Conservation (phyloP, 2,329 filamentous ascomycete genomes). For the Colletotrichum sp. region DNA sequence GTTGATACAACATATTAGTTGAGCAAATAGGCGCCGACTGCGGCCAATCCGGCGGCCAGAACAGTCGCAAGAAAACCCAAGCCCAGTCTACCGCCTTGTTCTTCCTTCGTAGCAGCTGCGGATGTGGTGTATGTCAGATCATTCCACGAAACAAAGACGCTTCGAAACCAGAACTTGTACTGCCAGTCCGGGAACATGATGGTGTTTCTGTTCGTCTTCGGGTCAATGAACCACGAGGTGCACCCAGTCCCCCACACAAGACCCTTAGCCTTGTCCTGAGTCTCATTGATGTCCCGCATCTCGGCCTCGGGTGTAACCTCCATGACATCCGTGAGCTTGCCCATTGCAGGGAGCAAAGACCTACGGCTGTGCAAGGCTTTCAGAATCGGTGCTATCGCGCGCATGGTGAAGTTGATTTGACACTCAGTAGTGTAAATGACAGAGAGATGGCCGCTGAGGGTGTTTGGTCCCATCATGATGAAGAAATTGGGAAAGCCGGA, state of each 20-base stretch:
- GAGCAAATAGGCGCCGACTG: background rate
- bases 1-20: background rate
- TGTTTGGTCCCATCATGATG: background rate
- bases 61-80: background rate
- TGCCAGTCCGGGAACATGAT: slow-evolving; percentile 60
- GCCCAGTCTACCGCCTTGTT: background rate
- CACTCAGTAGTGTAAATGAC: background rate
- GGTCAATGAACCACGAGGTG: slow-evolving; percentile 56
- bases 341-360: background rate
- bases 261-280: slow-evolving; percentile 26
- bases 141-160: background rate
- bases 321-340: background rate
- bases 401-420: background rate
- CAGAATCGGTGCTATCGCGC: background rate
- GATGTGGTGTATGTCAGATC: background rate
- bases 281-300: background rate
- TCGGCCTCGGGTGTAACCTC: background rate
- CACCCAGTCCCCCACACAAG: slow-evolving; percentile 57
- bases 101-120: background rate
- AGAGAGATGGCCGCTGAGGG: background rate
- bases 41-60: background rate
- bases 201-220: slow-evolving; percentile 50
- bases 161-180: slow-evolving; percentile 46
- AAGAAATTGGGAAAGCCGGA: background rate
- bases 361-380: background rate